Percentiles rank a stretch among this genome's conserved stretches.
These are phyloP conservation scores for Aspergillus haitiensis DNA, from an alignment of 495 filamentous ascomycete genomes.

Conservation along the genomic window DNA sequence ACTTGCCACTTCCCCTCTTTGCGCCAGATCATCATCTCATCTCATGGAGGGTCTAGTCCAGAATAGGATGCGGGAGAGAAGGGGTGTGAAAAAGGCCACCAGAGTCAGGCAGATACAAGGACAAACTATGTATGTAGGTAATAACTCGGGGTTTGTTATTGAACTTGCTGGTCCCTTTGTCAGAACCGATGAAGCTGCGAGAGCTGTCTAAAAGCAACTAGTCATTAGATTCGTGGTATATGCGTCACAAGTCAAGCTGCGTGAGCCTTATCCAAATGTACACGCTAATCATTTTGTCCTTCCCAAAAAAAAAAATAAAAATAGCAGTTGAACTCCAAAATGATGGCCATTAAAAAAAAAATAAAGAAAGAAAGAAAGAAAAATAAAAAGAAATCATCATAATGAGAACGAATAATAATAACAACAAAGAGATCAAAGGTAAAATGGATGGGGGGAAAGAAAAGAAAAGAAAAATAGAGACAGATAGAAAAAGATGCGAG, in stretches of 20 bases:
- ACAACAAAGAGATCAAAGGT: slow-evolving; percentile 1
- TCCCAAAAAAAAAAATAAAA: slow-evolving; percentile 11
- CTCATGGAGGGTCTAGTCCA: neutral
- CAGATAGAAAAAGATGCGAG: slow-evolving; percentile 9
- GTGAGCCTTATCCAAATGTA: slow-evolving; percentile 15
- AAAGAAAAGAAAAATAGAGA: slow-evolving; percentile 13
- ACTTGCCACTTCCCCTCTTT: neutral
- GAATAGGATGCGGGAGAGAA: neutral
- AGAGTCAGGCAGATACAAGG: neutral
- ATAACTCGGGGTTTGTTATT: slow-evolving; percentile 3
- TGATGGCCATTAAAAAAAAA: slow-evolving; percentile 2
- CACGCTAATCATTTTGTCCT: slow-evolving; percentile 16
- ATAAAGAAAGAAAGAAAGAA: neutral
- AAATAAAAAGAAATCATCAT: slow-evolving; percentile 3
- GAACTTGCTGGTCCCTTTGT: slow-evolving; percentile 2
- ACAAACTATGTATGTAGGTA: slow-evolving; percentile 6
- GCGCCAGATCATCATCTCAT: neutral
- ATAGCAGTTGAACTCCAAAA: neutral
- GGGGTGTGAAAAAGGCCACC: neutral
- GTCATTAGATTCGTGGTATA: slow-evolving; percentile 22
- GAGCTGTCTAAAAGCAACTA: slow-evolving; percentile 13
- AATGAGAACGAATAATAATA: slow-evolving; percentile 6
- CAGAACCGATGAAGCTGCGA: slow-evolving; percentile 1
- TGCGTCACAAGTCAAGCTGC: slow-evolving; percentile 17
- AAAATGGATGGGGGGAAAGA: slow-evolving; percentile 1